Percentiles rank a stretch among this genome's conserved stretches.
Conservation (phyloP, 1,284 basidiomycete genomes). For the Cryptococcus depauperatus region DNA sequence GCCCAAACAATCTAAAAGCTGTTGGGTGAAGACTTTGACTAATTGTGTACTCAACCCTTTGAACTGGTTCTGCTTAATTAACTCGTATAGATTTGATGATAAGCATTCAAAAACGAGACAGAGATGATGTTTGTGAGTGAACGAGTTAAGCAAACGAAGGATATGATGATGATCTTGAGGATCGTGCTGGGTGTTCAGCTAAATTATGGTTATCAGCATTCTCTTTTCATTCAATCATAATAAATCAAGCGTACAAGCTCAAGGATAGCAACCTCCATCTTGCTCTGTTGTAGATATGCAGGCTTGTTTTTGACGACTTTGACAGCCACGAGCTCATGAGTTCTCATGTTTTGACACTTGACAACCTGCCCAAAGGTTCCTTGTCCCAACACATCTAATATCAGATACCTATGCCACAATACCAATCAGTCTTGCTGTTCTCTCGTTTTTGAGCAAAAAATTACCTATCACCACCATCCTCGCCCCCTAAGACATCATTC, state of each 20-base stretch:
- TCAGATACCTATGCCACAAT: no score
- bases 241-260: constrained; percentile 64
- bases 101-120: constrained; percentile 97
- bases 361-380: constrained; percentile 99
- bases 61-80: constrained; percentile 99
- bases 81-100: constrained; percentile 95
- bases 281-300: constrained; percentile 97
- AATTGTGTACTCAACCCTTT: constrained; percentile 92
- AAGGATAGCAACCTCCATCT: constrained; percentile 99
- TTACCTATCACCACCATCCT: constrained; percentile 74
- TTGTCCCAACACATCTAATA: constrained; percentile 94
- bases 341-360: constrained; percentile 99
- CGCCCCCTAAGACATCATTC: constrained; percentile 86
- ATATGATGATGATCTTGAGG: constrained; percentile 95
- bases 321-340: constrained; percentile 94
- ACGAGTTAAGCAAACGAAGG: constrained; percentile 85
- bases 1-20: constrained; percentile 84
- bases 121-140: constrained; percentile 92
- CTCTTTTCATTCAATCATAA: no score
- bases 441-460: constrained; percentile 47
- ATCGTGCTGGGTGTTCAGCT: constrained; percentile 89
- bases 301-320: constrained; percentile 99
- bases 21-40: constrained; percentile 95
- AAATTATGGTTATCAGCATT: constrained; percentile 9
- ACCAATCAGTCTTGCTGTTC: constrained; percentile 37